Evolutionary conservation across 2,329 filamentous ascomycete genomes (phyloP), one percentile per base, ranked within the genome.

Genomic region (Teratosphaeria pseudoeucalypti): DNA sequence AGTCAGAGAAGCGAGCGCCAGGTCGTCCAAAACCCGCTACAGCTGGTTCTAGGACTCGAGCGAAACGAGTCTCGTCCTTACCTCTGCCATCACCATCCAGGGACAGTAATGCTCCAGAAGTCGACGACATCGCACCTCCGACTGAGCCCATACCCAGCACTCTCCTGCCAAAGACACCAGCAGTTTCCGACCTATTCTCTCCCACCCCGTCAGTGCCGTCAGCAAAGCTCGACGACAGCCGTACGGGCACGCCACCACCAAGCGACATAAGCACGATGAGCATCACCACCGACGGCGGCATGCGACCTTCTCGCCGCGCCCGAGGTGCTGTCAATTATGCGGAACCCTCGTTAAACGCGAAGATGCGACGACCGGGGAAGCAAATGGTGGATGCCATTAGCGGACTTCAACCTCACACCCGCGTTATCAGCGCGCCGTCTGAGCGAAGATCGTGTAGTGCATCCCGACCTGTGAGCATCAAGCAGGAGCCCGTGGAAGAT

Each of bases 291-390:
- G 68, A 67, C 59, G 67, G 63, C 47, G 69, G 70, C 43, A 68
- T 67, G 19, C 69, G 78, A 37, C 75, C 77, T 11, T 76, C 74
- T 2, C 72, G 78, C 58, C 72, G 78, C 60, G 76, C 76, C 14
- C 72, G 78, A 27, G 69, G 75, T 19, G 73, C 75, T 37, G 77
- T 79, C 55, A 79, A 75, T 67, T 80, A 80, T 61, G 77, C 78
- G 12, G 78, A 80, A 62, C 78, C 78, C 1, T 78, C 72, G 55
- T 68, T 80, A 16, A 71, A 72, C 54, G 75, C 73, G 16, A 81
- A 81, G 64, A 80, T 81, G 77, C 72, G 78, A 23, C 73, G 78
- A 29, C 77, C 78, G 1, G 72, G 72, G 56, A 77, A 78, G 62
- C 72, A 77, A 56, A 67, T 79, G 57, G 75, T 75, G 1, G 77